Percentiles rank a stretch among this genome's conserved stretches.
These are phyloP conservation scores for Clavispora carvajalis DNA, from an alignment of 805 yeast genomes.

Conservation along the genomic window DNA sequence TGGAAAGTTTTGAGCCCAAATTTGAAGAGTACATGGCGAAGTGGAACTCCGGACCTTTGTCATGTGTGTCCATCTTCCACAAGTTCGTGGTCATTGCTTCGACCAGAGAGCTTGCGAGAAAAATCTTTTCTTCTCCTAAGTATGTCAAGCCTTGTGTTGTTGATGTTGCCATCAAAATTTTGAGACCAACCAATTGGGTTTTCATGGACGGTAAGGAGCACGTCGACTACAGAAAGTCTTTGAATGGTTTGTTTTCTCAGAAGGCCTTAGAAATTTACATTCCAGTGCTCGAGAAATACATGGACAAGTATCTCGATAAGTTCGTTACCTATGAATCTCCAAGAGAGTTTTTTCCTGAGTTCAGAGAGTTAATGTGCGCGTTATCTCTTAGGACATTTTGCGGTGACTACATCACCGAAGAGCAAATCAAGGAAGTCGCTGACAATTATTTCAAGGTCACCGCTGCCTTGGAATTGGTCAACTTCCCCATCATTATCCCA, in stretches of 20 bases:
- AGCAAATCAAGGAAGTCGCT: slow-evolving; percentile 80
- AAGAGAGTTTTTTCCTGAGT: slow-evolving; percentile 78
- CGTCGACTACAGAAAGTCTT: slow-evolving; percentile 83
- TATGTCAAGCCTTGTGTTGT: slow-evolving; percentile 97
- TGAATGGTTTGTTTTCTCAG: slow-evolving; percentile 84
- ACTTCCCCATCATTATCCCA: slow-evolving; percentile 95
- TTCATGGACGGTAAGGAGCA: slow-evolving; percentile 95
- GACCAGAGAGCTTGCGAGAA: slow-evolving; percentile 16
- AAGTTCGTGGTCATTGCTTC: slow-evolving; percentile 72
- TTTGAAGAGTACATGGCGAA: slow-evolving; percentile 89
- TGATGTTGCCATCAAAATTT: slow-evolving; percentile 89
- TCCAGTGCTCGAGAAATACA: slow-evolving; percentile 77
- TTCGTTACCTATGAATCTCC: slow-evolving; percentile 66
- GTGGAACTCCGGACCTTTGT: slow-evolving; percentile 91
- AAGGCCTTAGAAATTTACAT: slow-evolving; percentile 78
- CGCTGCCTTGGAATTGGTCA: slow-evolving; percentile 93
- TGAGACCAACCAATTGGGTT: slow-evolving; percentile 97
- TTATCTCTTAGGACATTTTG: slow-evolving; percentile 89
- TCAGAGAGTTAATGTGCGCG: slow-evolving; percentile 96
- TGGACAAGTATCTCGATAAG: slow-evolving; percentile 72
- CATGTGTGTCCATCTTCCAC: slow-evolving; percentile 97
- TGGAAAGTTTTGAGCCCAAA: slow-evolving; percentile 92
- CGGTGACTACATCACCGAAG: slow-evolving; percentile 91
- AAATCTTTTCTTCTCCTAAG: slow-evolving; percentile 50
- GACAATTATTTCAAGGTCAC: slow-evolving; percentile 91